Base-by-base conservation (phyloP, 176 grass and related monocot genomes). In the Raddia guianensis region DNA sequence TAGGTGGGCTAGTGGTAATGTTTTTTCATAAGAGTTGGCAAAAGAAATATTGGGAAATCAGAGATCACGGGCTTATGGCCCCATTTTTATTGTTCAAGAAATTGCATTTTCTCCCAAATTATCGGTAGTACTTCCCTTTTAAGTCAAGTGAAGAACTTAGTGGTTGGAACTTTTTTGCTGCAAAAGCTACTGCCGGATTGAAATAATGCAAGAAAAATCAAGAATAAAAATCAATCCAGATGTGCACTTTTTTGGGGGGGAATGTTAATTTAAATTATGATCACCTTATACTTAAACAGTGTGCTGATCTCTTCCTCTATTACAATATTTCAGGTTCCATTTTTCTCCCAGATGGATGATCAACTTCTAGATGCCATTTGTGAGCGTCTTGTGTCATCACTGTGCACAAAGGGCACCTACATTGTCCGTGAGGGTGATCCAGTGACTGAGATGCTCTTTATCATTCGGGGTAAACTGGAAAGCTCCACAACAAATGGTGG, bases 391-490 rank as follows among this genome's bases (percentile, higher is more conserved):
- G 96, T 99, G 21, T 99, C 96, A 42, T 91, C 88, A 33, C 49
- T 99, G 76, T 91, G 96, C 76, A 99, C 96, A 46, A 67, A 95
- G 37, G 88, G 92, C 27, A 99, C 96, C 42, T 90, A 88, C 67
- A 92, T 99, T 63, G 90, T 95, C n/a, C 88, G 96, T 35, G 96
- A 99, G 81, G 96, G 96, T 55, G 96, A 95, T 74, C 96, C 92
- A 0, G 96, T 99, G 81, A 88, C 89, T 21, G 96, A 99, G 76
- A 99, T 99, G 96, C 92, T 99, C 42, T 99, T 99, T 51, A 88
- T 99, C 79, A 93, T 99, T 73, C 96, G 96, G n/a, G 96, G 96
- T 18, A 93, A 92, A 53, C 64, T 99, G 18, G 96, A 99, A 19
- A 99, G 96, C 72, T 95, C 92, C 56, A 95, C 96, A 18, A 99